These are phyloP conservation scores for Terfezia boudieri DNA, from an alignment of 495 filamentous ascomycete genomes.

Conservation along the genomic window DNA sequence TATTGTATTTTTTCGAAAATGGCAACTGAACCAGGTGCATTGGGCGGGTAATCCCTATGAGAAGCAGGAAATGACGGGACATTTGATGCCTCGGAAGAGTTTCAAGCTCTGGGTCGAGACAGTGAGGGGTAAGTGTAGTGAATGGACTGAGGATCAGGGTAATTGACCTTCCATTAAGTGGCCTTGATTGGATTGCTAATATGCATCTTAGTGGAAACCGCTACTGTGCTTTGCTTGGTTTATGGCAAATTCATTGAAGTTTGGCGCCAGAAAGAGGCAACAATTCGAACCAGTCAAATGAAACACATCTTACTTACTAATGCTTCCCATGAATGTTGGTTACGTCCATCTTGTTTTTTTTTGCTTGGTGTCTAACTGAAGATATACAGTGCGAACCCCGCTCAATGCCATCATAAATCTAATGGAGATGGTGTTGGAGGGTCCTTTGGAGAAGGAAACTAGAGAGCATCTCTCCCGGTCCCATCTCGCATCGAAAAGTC, in stretches of 20 bases:
- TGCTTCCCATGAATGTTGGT: constrained; percentile 53
- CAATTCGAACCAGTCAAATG: constrained; percentile 58
- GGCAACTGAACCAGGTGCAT: constrained; percentile 29
- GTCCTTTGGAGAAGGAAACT: constrained; percentile 57
- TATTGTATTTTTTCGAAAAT: constrained; percentile 75
- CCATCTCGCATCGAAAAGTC: constrained; percentile 84
- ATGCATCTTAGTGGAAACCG: constrained; percentile 39
- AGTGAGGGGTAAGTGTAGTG: constrained; percentile 49
- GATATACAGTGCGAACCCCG: constrained; percentile 48
- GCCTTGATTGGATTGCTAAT: no score
- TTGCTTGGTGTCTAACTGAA: neutral
- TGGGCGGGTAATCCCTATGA: constrained; percentile 94
- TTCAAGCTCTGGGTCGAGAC: constrained; percentile 60
- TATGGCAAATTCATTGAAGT: constrained; percentile 70
- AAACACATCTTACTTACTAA: constrained; percentile 69
- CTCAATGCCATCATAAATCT: constrained; percentile 95
- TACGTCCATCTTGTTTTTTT: neutral
- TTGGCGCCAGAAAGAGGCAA: constrained; percentile 79
- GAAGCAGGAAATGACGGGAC: constrained; percentile 35
- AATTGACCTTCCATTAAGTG: constrained; percentile 1
- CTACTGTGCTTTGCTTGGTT: constrained; percentile 69
- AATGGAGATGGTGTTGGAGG: constrained; percentile 80
- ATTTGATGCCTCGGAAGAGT: constrained; percentile 52
- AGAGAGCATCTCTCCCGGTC: constrained; percentile 70
- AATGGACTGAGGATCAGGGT: constrained; percentile 47